phyloP scores from a whole-genome alignment of 192 early-diverging fungal species.

The Gigaspora rosea region DNA sequence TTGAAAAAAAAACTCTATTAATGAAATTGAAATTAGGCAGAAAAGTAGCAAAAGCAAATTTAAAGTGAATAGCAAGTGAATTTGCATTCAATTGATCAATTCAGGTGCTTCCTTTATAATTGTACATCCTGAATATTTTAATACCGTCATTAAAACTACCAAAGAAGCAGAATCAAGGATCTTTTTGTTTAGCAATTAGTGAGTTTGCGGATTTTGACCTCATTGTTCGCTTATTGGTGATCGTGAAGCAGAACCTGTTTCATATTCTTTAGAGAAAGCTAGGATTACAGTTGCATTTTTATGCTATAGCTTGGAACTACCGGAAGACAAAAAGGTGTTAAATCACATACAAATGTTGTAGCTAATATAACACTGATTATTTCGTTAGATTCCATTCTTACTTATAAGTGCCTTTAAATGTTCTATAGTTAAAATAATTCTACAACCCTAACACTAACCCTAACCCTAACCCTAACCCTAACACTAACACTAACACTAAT shows the following conservation, averaged over 20 bases:
- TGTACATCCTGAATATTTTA: conserved; percentile 40
- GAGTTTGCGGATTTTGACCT: conserved; percentile 38
- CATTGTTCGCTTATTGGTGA: conserved; percentile 35
- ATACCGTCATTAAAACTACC: conserved; percentile 42
- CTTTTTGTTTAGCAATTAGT: conserved; percentile 47
- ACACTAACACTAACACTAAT: no score
- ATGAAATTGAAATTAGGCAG: conserved; percentile 56
- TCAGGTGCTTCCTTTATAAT: conserved; percentile 71
- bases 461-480: no score
- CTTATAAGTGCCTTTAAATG: no score
- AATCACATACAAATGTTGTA: conserved; percentile 81
- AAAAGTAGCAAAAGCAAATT: conserved; percentile 75
- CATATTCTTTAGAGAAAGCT: conserved; percentile 33
- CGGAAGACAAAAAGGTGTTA: conserved; percentile 84
- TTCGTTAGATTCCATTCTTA: conserved; percentile 38
- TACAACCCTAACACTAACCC: no score
- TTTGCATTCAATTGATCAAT: conserved; percentile 71
- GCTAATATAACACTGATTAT: conserved; percentile 68
- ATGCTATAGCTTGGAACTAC: conserved; percentile 70
- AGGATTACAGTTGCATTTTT: conserved; percentile 53
- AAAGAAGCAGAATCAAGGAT: conserved; percentile 36
- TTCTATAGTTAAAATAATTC: no score
- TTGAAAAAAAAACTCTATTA: conserved; percentile 6
- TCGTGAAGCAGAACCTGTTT: conserved; percentile 32
- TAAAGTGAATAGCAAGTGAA: conserved; percentile 77